These are phyloP conservation scores for Saccharomycopsis fermentans DNA, from an alignment of 805 yeast species.

Conservation along the genomic window DNA sequence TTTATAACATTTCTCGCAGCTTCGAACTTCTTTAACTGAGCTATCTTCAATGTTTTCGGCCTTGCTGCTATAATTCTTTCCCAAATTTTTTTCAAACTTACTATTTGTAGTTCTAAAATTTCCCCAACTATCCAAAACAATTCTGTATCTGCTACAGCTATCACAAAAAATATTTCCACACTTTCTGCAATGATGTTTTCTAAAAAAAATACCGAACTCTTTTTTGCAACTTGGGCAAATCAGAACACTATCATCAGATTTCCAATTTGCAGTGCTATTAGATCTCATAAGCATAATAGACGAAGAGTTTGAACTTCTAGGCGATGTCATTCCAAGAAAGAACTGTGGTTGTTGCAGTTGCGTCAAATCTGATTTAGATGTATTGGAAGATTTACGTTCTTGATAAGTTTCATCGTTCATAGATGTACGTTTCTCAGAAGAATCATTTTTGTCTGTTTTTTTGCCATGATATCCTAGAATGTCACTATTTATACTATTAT, in stretches of 20 bases:
- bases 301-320: background rate
- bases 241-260: constrained; percentile 8
- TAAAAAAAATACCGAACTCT: constrained; percentile 13
- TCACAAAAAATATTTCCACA: constrained; percentile 35
- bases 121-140: constrained; percentile 28
- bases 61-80: background rate
- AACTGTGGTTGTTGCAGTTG: background rate
- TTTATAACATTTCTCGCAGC: background rate
- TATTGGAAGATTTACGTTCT: background rate
- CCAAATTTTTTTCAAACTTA: background rate
- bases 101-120: constrained; percentile 20
- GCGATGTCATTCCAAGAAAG: background rate
- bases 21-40: background rate
- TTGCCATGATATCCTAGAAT: background rate
- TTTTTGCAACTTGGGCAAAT: constrained; percentile 7
- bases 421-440: background rate
- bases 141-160: constrained; percentile 28
- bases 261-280: constrained; percentile 12
- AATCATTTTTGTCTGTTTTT: background rate
- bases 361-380: background rate
- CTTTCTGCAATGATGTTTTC: constrained; percentile 33
- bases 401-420: background rate
- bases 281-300: background rate
- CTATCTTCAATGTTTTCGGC: background rate
- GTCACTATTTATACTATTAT: background rate